Percentiles rank a stretch among this genome's conserved stretches.
Conservation (phyloP, 345 rosid genomes). For the Nasturtium officinale region DNA sequence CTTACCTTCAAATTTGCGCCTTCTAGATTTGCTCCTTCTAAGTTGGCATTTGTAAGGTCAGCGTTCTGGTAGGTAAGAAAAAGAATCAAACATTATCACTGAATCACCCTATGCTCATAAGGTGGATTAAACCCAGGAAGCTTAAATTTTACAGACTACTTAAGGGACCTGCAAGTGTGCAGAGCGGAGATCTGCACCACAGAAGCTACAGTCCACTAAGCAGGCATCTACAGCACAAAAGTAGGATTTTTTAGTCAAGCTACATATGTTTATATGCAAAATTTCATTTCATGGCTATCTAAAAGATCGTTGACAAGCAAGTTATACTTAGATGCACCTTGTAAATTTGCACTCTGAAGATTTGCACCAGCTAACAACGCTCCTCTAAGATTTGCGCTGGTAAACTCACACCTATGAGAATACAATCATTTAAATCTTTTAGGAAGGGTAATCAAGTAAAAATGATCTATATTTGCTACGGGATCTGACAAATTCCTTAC, state of each 20-base stretch:
- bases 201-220: constrained; percentile 80
- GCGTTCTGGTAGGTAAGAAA: constrained; percentile 59
- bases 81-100: constrained; percentile 8
- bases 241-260: not conserved
- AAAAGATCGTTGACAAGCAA: constrained; percentile 20
- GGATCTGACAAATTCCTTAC: constrained; percentile 53
- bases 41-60: constrained; percentile 90
- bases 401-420: constrained; percentile 89
- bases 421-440: not conserved
- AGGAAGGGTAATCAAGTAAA: not conserved
- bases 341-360: constrained; percentile 96
- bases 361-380: constrained; percentile 81
- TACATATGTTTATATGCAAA: not conserved
- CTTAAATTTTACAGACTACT: constrained; percentile 1
- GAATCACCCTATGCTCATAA: constrained; percentile 5
- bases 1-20: constrained; percentile 93
- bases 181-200: constrained; percentile 84
- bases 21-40: constrained; percentile 93
- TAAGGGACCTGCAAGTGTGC: constrained; percentile 90
- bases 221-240: constrained; percentile 71
- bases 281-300: not conserved
- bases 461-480: not conserved
- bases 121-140: not conserved
- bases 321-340: constrained; percentile 51
- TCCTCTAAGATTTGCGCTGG: constrained; percentile 84